Evolutionary conservation across 2,329 filamentous ascomycete species (phyloP), one percentile per base, ranked within the genome.

Genomic region (Botrytis byssoidea): DNA sequence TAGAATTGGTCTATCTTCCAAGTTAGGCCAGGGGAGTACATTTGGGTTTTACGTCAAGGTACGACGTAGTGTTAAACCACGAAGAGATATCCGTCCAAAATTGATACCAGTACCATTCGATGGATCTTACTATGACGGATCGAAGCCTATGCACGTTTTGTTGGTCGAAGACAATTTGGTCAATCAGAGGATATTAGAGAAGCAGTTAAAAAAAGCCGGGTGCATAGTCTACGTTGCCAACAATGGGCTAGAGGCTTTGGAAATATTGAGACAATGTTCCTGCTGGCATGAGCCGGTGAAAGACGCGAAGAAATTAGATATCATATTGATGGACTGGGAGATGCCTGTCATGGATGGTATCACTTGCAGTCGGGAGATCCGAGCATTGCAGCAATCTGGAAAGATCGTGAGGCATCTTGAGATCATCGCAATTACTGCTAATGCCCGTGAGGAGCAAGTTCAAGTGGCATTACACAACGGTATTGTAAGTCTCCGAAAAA

Each of bases 41-140:
- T 94, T 94, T 81, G 90, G 89, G 0, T 94, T 95, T 81, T 94
- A 92, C 81, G 88, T 94, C 75, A 89, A 91, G 77, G 87, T 90
- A 32, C 74, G 78, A n/a, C 76, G 76, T 51, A 69, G 66, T 57
- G 46, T 60, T 32, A 42, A 72, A 42, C 65, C 37, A 32, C 29
- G 35, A 6, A 42, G 29, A 20, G 35, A 42, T 37, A 32, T 14
- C 29, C 20, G 29, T 22, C 40, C 51, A 70, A 16, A 14, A 18
- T 22, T 61, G 9, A 37, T 14, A 44, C 74, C 29, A 44, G 74
- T 16, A 22, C n/a, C 55, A 4, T 46, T 55, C 40, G 57, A 32
- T n/a, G 18, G 40, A 4, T 70, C 40, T 20, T 35, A 25, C 25
- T 63, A 70, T 82, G 90, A 92, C 78, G 90, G 92, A 78, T 90